Evolutionary conservation across 371 early-diverging fungal species (phyloP).

Genomic region (Smittium culicis): DNA sequence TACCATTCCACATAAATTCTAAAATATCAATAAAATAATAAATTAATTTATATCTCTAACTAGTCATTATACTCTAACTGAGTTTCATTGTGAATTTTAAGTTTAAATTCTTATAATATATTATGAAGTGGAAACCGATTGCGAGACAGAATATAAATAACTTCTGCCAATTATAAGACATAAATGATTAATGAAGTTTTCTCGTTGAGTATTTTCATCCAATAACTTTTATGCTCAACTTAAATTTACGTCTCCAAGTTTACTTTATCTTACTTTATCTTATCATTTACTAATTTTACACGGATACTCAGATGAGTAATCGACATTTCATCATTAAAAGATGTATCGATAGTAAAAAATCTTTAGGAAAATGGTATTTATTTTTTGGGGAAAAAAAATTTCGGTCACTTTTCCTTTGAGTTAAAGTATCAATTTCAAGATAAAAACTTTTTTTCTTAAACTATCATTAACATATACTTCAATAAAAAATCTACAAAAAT

Average conservation of each 20-base stretch:
- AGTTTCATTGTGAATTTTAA: too few relatives aligned
- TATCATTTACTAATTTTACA: background rate
- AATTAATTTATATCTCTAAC: too few relatives aligned
- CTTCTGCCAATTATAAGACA: background rate
- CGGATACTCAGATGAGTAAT: background rate
- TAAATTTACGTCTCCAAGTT: background rate
- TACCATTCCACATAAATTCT: too few relatives aligned
- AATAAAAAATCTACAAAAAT: background rate
- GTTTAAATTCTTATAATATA: too few relatives aligned
- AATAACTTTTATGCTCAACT: background rate
- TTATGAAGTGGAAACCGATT: too few relatives aligned
- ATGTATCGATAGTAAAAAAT: background rate
- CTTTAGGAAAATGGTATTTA: background rate
- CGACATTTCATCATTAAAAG: background rate
- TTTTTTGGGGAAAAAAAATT: background rate
- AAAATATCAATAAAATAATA: too few relatives aligned
- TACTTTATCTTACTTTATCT: background rate
- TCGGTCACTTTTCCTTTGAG: background rate
- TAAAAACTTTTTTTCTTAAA: background rate
- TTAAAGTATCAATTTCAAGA: background rate
- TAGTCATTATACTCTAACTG: too few relatives aligned
- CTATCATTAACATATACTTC: background rate
- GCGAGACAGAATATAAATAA: background rate
- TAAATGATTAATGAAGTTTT: background rate
- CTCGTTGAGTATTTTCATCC: background rate